These are phyloP conservation scores for Chiua sp. DNA, from an alignment of 1,284 basidiomycete genomes.

Conservation along the genomic window DNA sequence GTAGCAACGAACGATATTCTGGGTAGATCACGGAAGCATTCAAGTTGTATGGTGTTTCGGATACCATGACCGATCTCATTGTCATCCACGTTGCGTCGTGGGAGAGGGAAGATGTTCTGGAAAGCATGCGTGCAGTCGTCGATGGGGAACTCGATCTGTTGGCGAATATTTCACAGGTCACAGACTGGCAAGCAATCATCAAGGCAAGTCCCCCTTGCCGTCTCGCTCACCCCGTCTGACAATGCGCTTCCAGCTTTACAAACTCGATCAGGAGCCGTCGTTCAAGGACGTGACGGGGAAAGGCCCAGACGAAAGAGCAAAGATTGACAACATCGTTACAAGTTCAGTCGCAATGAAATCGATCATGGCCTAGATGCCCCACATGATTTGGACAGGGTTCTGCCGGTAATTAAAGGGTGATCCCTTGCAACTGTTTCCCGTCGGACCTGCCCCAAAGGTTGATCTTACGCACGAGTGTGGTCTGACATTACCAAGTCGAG, in stretches of 20 bases:
- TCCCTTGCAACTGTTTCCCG: background rate
- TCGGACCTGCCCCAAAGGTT: background rate
- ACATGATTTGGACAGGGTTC: background rate
- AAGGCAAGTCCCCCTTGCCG: constrained; percentile 54
- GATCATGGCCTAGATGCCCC: constrained; percentile 51
- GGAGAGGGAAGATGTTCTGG: constrained; percentile 45
- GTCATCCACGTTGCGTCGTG: constrained; percentile 70
- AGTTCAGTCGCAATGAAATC: constrained; percentile 85
- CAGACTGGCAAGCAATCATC: constrained; percentile 74
- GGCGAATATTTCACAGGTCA: constrained; percentile 51
- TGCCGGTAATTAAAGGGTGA: background rate
- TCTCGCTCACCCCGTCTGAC: background rate
- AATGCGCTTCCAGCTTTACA: constrained; percentile 66
- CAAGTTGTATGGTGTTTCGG: constrained; percentile 81
- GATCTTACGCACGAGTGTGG: background rate
- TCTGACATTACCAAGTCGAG: background rate
- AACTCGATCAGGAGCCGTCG: constrained; percentile 63
- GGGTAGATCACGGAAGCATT: constrained; percentile 86
- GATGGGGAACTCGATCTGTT: constrained; percentile 59
- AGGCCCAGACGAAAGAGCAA: constrained; percentile 43
- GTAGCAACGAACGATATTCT: background rate
- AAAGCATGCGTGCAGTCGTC: constrained; percentile 60
- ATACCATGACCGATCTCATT: constrained; percentile 68
- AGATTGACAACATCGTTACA: constrained; percentile 70
- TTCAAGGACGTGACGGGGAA: constrained; percentile 47